These are phyloP conservation scores for Kalmusia sp. DNA, from an alignment of 2,329 filamentous ascomycete species.

Conservation along the genomic window DNA sequence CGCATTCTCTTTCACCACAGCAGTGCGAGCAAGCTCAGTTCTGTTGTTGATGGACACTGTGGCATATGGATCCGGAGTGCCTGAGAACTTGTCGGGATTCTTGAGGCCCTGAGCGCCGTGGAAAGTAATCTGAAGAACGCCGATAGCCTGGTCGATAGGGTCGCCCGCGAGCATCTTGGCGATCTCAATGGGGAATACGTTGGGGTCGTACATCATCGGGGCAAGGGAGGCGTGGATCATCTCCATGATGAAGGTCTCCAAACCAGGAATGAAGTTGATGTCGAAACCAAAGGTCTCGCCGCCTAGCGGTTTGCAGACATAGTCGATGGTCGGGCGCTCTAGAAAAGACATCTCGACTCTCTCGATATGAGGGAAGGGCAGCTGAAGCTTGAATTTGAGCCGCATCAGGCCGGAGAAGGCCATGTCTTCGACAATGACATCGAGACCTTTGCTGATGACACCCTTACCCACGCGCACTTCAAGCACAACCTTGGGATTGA, in stretches of 20 bases:
- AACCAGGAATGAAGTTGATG: constrained; percentile 97
- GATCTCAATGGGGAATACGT: constrained; percentile 97
- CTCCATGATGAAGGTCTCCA: constrained; percentile 92
- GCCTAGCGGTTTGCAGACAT: constrained; percentile 96
- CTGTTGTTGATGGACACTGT: constrained; percentile 85
- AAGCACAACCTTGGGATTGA: constrained; percentile 95
- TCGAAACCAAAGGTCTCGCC: constrained; percentile 96
- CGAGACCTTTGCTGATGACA: constrained; percentile 94
- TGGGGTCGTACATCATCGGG: constrained; percentile 98
- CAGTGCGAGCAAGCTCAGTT: constrained; percentile 83
- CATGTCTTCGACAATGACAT: constrained; percentile 98
- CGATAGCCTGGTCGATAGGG: constrained; percentile 93
- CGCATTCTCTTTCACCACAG: constrained; percentile 81
- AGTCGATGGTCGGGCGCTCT: constrained; percentile 87
- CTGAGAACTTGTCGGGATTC: constrained; percentile 92
- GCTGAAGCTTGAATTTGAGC: constrained; percentile 95
- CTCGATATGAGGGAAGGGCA: constrained; percentile 94
- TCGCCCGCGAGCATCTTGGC: constrained; percentile 97
- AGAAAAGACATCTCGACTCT: constrained; percentile 95
- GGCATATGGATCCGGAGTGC: constrained; percentile 89
- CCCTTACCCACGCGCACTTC: constrained; percentile 96
- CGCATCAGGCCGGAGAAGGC: constrained; percentile 95
- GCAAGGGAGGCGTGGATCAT: constrained; percentile 93
- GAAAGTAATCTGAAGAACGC: constrained; percentile 88
- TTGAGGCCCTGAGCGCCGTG: constrained; percentile 92